Conservation (phyloP, 495 filamentous ascomycete genomes). For the Platismatia glauca region DNA sequence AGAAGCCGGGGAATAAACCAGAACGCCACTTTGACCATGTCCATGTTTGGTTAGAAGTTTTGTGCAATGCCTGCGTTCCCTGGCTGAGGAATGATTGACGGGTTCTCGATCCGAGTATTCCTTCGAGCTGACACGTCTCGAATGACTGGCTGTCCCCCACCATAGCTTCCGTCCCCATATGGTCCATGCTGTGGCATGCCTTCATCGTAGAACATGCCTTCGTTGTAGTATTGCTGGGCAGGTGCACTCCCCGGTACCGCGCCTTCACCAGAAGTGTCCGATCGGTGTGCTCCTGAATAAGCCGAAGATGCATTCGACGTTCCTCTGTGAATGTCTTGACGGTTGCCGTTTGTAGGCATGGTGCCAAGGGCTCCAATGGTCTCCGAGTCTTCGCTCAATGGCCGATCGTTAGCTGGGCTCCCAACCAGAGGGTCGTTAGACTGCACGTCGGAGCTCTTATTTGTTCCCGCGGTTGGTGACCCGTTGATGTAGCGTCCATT, state of each 20-base stretch:
- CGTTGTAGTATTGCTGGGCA: conserved; percentile 41
- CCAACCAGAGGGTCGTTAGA: conserved; percentile 60
- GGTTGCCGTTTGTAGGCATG: conserved; percentile 53
- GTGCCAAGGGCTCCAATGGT: conserved; percentile 67
- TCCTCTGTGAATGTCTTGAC: conserved; percentile 63
- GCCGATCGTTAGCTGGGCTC: conserved; percentile 34
- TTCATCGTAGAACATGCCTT: conserved; percentile 48
- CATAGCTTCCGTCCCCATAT: conserved; percentile 48
- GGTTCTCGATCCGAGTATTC: conserved; percentile 90
- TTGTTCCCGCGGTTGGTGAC: conserved; percentile 59
- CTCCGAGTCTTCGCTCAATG: conserved; percentile 60
- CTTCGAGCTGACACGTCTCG: conserved; percentile 85
- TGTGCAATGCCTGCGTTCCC: conserved; percentile 93
- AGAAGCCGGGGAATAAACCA: conserved; percentile 1
- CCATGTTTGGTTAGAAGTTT: conserved; percentile 59
- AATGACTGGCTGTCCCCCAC: conserved; percentile 66
- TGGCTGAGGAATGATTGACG: conserved; percentile 75
- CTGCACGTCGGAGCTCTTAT: conserved; percentile 59
- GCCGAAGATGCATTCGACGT: conserved; percentile 95
- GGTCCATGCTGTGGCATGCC: conserved; percentile 45
- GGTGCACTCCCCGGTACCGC: conserved; percentile 44
- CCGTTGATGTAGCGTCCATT: conserved; percentile 48
- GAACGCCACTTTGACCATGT: conserved; percentile 5
- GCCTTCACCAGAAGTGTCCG: conserved; percentile 74
- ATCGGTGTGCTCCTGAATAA: conserved; percentile 74